A percentile compares a stretch with the other conserved stretches of the same genome.
phyloP scores from a whole-genome alignment of 2,329 filamentous ascomycete genomes.

The Diaporthe destruens region DNA sequence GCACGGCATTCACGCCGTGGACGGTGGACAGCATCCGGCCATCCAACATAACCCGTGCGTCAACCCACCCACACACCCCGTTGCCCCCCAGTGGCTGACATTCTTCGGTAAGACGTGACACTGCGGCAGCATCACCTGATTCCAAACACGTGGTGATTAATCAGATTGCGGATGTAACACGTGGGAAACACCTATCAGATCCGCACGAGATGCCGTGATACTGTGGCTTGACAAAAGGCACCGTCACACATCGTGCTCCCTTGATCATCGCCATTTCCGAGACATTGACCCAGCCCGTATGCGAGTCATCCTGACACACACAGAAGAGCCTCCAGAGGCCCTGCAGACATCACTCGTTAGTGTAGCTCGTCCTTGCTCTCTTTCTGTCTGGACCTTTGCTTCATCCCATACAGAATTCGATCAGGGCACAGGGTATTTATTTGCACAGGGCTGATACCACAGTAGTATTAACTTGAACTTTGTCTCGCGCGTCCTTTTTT shows the following conservation, averaged over 20 bases:
- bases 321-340: not conserved
- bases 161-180: not conserved
- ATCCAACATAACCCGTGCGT: too few species aligned
- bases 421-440: not conserved
- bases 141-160: not conserved
- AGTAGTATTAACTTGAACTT: conserved; percentile 14
- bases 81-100: too few species aligned
- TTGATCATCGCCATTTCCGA: conserved; percentile 14
- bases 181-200: not conserved
- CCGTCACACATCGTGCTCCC: not conserved
- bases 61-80: too few species aligned
- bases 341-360: conserved; percentile 1
- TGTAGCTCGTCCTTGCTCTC: too few species aligned
- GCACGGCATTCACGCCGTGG: not conserved
- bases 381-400: not conserved
- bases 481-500: conserved; percentile 13
- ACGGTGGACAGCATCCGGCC: too few species aligned
- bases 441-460: conserved; percentile 14
- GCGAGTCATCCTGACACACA: conserved; percentile 12
- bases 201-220: not conserved
- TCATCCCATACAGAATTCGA: not conserved
- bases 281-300: conserved; percentile 9
- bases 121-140: too few species aligned
- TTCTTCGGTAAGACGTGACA: not conserved
- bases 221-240: conserved; percentile 26